Conservation (phyloP, 208 protist genomes). For the Trypanosoma lewisi region DNA sequence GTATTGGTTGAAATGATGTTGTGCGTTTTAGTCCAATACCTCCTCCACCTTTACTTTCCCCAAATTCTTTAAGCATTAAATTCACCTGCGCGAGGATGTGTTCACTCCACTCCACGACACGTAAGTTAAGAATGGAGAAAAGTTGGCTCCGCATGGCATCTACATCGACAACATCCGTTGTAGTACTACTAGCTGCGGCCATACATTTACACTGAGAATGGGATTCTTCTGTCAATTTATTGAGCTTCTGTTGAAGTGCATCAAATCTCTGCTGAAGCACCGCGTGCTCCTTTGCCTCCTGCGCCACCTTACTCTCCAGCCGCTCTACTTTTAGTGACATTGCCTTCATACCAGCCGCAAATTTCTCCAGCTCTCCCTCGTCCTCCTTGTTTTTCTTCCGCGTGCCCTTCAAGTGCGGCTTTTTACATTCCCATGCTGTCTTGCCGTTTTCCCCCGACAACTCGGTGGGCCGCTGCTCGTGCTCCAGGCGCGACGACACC, state of each 20-base stretch:
- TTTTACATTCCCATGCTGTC: not conserved
- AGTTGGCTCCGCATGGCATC: not conserved
- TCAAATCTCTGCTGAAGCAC: not conserved
- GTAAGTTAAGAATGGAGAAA: not conserved
- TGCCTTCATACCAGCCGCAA: not conserved
- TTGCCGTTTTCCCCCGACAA: not conserved
- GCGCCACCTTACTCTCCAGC: not conserved
- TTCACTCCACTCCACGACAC: not conserved
- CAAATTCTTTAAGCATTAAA: not conserved
- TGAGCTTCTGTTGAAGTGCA: not conserved
- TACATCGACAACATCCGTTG: not conserved
- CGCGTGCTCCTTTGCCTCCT: not conserved
- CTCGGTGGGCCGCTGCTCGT: not conserved
- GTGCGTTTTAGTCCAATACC: not conserved
- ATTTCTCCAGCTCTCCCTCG: not conserved
- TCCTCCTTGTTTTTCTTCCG: not conserved
- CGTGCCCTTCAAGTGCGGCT: not conserved
- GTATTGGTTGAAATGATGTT: too few species aligned
- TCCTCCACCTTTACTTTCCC: not conserved
- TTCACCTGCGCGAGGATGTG: not conserved
- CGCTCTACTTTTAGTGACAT: not conserved
- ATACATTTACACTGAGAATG: not conserved
- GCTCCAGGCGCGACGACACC: not conserved
- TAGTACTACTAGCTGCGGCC: not conserved
- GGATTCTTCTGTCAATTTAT: not conserved